These are phyloP conservation scores for Scheffersomyces coipomensis DNA, from an alignment of 805 yeast genomes.

Conservation along the genomic window DNA sequence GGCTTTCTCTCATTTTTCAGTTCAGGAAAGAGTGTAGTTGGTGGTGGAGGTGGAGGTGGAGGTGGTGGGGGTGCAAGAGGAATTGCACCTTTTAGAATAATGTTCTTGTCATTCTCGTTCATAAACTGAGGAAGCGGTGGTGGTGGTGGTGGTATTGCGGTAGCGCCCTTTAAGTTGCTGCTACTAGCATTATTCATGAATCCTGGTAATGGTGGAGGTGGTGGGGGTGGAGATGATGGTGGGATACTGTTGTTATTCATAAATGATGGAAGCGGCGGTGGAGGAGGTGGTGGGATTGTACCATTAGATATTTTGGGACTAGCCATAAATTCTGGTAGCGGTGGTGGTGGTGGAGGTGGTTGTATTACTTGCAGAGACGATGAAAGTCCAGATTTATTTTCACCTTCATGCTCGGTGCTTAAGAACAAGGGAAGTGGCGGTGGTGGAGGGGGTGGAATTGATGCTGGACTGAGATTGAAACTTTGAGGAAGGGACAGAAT, in stretches of 20 bases:
- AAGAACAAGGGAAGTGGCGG: conserved; percentile 7
- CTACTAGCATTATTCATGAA: conserved; percentile 3
- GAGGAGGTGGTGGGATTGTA: conserved; percentile 14
- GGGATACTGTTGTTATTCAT: conserved; percentile 5
- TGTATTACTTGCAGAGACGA: too few relatives aligned
- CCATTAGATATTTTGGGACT: conserved; percentile 1
- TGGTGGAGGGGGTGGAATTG: conserved; percentile 14
- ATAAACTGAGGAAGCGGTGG: conserved; percentile 9
- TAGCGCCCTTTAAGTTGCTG: background rate
- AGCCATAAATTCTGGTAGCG: conserved; percentile 11
- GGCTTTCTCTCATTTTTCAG: too few relatives aligned
- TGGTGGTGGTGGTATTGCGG: conserved; percentile 11
- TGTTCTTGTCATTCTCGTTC: background rate
- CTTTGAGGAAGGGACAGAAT: too few relatives aligned
- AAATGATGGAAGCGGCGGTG: conserved; percentile 15
- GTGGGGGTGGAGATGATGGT: conserved; percentile 21
- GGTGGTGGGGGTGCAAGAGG: conserved; percentile 5
- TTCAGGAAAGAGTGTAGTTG: conserved; percentile 3
- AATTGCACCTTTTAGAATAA: background rate
- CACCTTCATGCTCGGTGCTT: too few relatives aligned
- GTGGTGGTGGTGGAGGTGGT: conserved; percentile 20
- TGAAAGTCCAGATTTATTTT: too few relatives aligned
- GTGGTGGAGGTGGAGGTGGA: conserved; percentile 12
- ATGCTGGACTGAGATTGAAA: too few relatives aligned
- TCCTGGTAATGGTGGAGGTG: conserved; percentile 16